Evolutionary conservation across 2,329 filamentous ascomycete genomes (phyloP).

Genomic region (Ophiocordyceps sinensis): DNA sequence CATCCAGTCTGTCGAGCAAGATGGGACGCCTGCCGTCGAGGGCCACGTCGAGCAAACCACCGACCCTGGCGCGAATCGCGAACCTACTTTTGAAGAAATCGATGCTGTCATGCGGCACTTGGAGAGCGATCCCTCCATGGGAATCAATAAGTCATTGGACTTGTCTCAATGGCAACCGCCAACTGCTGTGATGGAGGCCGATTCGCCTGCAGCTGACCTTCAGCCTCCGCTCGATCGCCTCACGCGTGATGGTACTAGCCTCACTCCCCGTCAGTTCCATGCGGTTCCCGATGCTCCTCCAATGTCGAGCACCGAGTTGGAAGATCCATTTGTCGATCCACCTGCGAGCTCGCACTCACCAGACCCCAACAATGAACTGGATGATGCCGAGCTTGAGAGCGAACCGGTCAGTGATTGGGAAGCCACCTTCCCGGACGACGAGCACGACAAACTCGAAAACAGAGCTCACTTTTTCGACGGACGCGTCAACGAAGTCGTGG

Average conservation of each 20-base stretch:
- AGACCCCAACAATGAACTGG: constrained; percentile 32
- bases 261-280: constrained; percentile 46
- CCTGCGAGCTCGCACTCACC: constrained; percentile 31
- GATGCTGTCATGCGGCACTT: constrained; percentile 86
- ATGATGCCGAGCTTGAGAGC: constrained; percentile 25
- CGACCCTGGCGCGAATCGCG: constrained; percentile 10
- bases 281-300: constrained; percentile 29
- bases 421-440: constrained; percentile 64
- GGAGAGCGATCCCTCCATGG: constrained; percentile 56
- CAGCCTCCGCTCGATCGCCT: constrained; percentile 33
- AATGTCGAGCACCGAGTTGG: constrained; percentile 38
- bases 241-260: constrained; percentile 59
- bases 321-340: constrained; percentile 47
- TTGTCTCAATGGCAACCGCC: constrained; percentile 26
- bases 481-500: constrained; percentile 77
- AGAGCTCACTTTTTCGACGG: constrained; percentile 82
- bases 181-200: constrained; percentile 12
- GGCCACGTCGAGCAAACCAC: neutral
- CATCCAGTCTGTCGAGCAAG: constrained; percentile 15
- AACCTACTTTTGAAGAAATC: constrained; percentile 64
- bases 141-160: constrained; percentile 49
- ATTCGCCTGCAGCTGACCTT: constrained; percentile 38
- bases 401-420: constrained; percentile 84
- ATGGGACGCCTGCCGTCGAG: constrained; percentile 1
- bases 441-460: constrained; percentile 69